Conservation (phyloP, 495 filamentous ascomycete genomes). For the Paragyromitra xinjiangensis region DNA sequence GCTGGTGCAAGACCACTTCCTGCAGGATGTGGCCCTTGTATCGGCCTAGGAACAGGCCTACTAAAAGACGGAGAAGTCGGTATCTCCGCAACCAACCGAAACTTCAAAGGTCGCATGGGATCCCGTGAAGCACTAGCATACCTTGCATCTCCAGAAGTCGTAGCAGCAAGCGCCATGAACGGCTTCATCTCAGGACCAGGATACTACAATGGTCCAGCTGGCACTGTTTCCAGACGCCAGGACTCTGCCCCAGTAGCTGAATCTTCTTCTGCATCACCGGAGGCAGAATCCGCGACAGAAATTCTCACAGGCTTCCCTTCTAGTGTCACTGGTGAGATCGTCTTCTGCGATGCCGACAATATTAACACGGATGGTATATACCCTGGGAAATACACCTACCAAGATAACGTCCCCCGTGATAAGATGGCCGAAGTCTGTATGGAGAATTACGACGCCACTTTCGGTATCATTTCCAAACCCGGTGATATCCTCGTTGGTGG, state of each 20-base stretch:
- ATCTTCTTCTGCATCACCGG: constrained; percentile 41
- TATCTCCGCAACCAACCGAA: constrained; percentile 88
- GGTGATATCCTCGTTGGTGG: constrained; percentile 86
- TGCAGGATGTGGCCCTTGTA: constrained; percentile 87
- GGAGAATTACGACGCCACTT: constrained; percentile 85
- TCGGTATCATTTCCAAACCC: constrained; percentile 66
- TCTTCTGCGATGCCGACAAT: constrained; percentile 77
- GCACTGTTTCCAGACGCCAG: constrained; percentile 46
- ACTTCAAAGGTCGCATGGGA: constrained; percentile 95
- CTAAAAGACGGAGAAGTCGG: constrained; percentile 87
- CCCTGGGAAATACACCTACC: constrained; percentile 89
- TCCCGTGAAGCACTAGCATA: constrained; percentile 83
- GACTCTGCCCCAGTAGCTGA: constrained; percentile 50
- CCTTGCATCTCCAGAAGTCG: constrained; percentile 87
- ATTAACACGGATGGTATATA: constrained; percentile 87
- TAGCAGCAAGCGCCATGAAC: constrained; percentile 83
- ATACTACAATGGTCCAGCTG: constrained; percentile 65
- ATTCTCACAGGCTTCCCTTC: constrained; percentile 77
- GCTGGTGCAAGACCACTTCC: constrained; percentile 80
- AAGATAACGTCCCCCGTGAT: constrained; percentile 77
- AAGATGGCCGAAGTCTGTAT: constrained; percentile 91
- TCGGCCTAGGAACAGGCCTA: constrained; percentile 85
- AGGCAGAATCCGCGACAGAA: constrained; percentile 63
- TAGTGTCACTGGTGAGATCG: constrained; percentile 71
- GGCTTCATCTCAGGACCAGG: constrained; percentile 83